phyloP scores from a whole-genome alignment of 2,329 filamentous ascomycete species.

The Xylariaceae sp. region DNA sequence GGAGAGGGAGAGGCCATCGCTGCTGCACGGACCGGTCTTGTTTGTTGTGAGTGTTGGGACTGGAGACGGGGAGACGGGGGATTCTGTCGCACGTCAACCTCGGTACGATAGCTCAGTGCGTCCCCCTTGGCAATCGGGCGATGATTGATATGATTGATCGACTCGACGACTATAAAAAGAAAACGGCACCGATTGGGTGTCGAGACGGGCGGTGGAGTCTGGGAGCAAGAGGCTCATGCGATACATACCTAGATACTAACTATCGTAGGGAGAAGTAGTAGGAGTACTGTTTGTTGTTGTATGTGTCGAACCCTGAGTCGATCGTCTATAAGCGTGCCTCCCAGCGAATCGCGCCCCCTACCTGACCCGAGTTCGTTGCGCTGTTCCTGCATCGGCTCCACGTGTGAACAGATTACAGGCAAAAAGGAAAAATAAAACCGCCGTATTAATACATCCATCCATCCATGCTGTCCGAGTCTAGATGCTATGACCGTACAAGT shows the following conservation, averaged over 20 bases:
- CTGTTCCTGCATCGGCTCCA: slow-evolving; percentile 19
- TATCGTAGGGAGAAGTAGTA: neutral
- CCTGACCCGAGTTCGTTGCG: slow-evolving; percentile 1
- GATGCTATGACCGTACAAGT: neutral
- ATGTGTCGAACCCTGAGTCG: slow-evolving; percentile 7
- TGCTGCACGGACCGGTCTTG: neutral
- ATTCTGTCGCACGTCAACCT: neutral
- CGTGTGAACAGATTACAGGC: slow-evolving; percentile 16
- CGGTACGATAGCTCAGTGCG: neutral
- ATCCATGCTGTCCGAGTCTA: no score
- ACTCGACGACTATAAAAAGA: neutral
- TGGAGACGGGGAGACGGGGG: neutral
- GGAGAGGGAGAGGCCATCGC: neutral
- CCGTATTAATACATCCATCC: no score
- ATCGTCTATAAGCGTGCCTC: neutral
- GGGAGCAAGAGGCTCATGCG: neutral
- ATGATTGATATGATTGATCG: neutral
- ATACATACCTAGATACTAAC: neutral
- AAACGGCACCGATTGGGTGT: neutral
- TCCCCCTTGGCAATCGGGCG: neutral
- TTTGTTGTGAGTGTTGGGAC: neutral
- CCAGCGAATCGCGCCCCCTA: neutral
- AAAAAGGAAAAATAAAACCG: neutral
- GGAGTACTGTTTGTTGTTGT: neutral
- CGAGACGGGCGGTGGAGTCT: no score